These are phyloP conservation scores for Hamamelis virginiana DNA, from an alignment of 164 flowering plant genomes.

Conservation along the genomic window DNA sequence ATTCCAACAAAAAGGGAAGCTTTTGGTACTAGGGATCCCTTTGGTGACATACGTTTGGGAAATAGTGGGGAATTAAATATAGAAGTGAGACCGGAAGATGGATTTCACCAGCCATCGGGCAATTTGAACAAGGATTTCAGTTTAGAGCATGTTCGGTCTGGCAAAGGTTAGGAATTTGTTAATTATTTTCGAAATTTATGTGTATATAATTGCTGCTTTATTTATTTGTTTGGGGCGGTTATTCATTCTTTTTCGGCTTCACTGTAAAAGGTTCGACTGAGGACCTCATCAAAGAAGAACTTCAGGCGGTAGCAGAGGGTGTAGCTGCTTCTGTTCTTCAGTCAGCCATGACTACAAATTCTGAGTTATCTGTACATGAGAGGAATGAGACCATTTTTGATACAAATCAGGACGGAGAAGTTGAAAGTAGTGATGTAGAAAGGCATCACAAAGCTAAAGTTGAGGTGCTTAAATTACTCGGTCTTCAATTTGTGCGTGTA, in stretches of 20 bases:
- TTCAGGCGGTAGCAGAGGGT: constrained; percentile 80
- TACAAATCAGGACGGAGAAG: constrained; percentile 27
- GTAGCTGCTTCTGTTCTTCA: constrained; percentile 74
- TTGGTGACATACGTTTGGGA: constrained; percentile 23
- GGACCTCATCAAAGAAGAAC: constrained; percentile 75
- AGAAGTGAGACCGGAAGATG: constrained; percentile 31
- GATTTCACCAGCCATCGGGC: constrained; percentile 27
- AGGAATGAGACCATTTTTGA: constrained; percentile 28
- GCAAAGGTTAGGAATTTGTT: constrained; percentile 41
- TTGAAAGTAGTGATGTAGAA: constrained; percentile 27
- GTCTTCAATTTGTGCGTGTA: not conserved
- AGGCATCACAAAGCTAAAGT: constrained; percentile 25
- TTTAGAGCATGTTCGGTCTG: constrained; percentile 28
- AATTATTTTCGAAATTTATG: constrained; percentile 2
- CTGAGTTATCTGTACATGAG: constrained; percentile 31
- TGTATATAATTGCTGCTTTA: not conserved
- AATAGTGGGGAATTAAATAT: constrained; percentile 23
- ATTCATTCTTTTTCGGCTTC: constrained; percentile 11
- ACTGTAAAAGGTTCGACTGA: constrained; percentile 51
- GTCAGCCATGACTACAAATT: constrained; percentile 37
- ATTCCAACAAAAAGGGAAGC: constrained; percentile 37
- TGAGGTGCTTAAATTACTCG: constrained; percentile 36
- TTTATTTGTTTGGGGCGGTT: not conserved
- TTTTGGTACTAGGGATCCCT: constrained; percentile 28
- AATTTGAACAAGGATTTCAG: constrained; percentile 28